phyloP scores from a whole-genome alignment of 441 rosid species.

The Rhodomyrtus psidioides region DNA sequence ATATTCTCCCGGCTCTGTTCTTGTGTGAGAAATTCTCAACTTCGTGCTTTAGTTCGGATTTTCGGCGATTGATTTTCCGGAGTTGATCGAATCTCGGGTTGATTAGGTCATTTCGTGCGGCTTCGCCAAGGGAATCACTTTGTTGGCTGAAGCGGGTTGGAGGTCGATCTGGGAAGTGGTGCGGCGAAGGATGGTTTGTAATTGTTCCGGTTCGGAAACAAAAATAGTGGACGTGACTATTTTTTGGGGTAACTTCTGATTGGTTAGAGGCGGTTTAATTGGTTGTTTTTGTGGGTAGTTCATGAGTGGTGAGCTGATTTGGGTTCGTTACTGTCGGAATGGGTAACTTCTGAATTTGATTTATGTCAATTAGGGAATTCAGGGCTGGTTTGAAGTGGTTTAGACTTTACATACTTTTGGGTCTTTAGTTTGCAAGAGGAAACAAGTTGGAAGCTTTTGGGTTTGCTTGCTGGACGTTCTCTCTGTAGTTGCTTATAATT shows the following conservation, averaged over 20 bases:
- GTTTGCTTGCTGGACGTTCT: slow-evolving; percentile 9
- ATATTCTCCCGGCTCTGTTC: neutral
- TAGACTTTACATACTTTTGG: neutral
- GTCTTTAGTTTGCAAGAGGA: neutral
- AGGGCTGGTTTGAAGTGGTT: neutral
- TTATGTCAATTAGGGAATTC: neutral
- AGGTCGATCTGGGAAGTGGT: neutral
- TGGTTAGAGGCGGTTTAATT: neutral
- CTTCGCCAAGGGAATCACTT: neutral
- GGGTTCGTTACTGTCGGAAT: neutral
- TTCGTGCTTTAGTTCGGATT: neutral
- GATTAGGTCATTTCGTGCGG: slow-evolving; percentile 1
- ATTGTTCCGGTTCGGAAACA: neutral
- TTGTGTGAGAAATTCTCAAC: neutral
- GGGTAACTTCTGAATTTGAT: neutral
- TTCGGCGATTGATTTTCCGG: slow-evolving; percentile 1
- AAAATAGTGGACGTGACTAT: neutral
- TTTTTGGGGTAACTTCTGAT: neutral
- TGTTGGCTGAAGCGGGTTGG: neutral
- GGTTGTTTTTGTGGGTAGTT: neutral
- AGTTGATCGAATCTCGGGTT: neutral
- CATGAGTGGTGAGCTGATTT: neutral
- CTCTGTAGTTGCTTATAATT: neutral
- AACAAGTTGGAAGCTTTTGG: neutral
- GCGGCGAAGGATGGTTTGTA: neutral